A percentile compares a stretch with the other conserved stretches of the same genome.
These are phyloP conservation scores for Candida berthetii DNA, from an alignment of 805 yeast species.

Conservation along the genomic window DNA sequence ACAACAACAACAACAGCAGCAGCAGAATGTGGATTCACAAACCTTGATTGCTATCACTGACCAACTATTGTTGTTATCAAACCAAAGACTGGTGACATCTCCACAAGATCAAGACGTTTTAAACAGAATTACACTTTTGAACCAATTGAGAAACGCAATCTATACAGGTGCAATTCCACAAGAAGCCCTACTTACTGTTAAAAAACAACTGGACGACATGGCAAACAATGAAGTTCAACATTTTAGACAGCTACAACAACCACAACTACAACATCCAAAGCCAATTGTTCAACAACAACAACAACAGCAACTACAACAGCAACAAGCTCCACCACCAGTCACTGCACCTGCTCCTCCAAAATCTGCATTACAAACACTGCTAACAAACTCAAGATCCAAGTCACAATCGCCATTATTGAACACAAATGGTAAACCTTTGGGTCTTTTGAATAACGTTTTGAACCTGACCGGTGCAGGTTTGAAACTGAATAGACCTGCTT, in stretches of 20 bases:
- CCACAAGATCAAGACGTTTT: constrained; percentile 23
- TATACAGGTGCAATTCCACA: constrained; percentile 25
- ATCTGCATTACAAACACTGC: background rate
- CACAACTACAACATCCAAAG: constrained; percentile 3
- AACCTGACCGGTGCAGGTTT: constrained; percentile 6
- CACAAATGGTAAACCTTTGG: constrained; percentile 6
- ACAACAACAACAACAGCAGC: constrained; percentile 5
- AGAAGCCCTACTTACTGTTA: constrained; percentile 25
- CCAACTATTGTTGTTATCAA: constrained; percentile 25
- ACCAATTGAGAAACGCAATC: constrained; percentile 27
- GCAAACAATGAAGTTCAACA: constrained; percentile 14
- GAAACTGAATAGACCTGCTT: background rate
- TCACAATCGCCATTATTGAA: background rate
- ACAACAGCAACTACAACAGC: constrained; percentile 5
- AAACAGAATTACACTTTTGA: constrained; percentile 25
- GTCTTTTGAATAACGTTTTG: constrained; percentile 12
- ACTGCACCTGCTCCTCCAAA: background rate
- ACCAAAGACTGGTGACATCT: constrained; percentile 22
- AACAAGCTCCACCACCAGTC: background rate
- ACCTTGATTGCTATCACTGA: constrained; percentile 28
- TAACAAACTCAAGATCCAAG: background rate
- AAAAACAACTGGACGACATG: constrained; percentile 29
- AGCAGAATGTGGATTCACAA: constrained; percentile 15
- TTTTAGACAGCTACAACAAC: constrained; percentile 4
- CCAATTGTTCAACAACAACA: constrained; percentile 4